Evolutionary conservation across 1,284 basidiomycete genomes (phyloP), one percentile per base, ranked within the genome.

Genomic region (Vanrija sp.): DNA sequence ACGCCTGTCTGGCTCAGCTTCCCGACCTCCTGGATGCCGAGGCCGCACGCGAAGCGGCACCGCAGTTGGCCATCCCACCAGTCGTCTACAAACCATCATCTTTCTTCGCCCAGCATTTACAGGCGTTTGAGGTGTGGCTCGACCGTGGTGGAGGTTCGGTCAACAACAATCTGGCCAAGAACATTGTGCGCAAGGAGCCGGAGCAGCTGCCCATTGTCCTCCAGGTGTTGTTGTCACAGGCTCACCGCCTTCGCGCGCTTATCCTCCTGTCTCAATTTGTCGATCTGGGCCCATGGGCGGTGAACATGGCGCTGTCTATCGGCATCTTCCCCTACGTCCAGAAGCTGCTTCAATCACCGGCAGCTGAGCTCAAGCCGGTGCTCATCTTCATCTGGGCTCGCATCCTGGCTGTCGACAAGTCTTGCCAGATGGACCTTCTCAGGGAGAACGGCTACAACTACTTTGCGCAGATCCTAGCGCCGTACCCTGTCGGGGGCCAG

Each of bases 301-400:
- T 98, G 52, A 89, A 97, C 63, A 84, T 97, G 37, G 93, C 96
- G 7, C 82, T 98, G 36, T 90, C 90, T n/a, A 97, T 98, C 66
- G 95, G 95, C 19, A 98, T 98, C 68, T 98, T 98, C 78, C 96
- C 96, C 2, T 98, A 98, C 71, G 97, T 98, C 43, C 91, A 93
- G 59, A 95, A 96, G 68, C 83, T 98, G 6, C 82, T 98, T 3
- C 94, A 96, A 75, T 93, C 93, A 0, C 93, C 94, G 0, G 91
- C 92, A 0, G 86, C 88, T 59, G 95, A 98, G 68, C 83, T 98
- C 25, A 88, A 93, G 47, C 95, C 96, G 0, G 94, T 98, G n/a
- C 81, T 98, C 27, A 97, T 98, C 63, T 98, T 98, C 78, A 98
- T 98, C 59, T 98, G 96, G 96, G 90, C 95, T 1, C 84, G 95